Conservation (phyloP, 768 basidiomycete genomes). For the Suillus placidus region DNA sequence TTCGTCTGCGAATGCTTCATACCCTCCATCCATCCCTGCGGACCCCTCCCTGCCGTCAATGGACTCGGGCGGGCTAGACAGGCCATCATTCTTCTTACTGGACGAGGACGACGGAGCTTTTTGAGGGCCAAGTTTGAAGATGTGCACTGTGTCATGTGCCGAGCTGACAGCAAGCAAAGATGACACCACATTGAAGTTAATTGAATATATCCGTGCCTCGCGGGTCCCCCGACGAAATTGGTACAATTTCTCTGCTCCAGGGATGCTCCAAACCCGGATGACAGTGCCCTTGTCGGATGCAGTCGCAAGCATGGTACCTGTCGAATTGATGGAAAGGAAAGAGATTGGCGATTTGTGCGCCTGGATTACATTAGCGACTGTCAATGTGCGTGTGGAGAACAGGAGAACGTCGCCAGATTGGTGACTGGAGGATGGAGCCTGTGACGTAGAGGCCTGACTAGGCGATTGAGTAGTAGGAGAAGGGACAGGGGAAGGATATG, state of each 20-base stretch:
- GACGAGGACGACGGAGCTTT: slow-evolving; percentile 6
- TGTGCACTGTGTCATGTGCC: slow-evolving; percentile 94
- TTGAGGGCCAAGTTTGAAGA: slow-evolving; percentile 78
- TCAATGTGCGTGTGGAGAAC: slow-evolving; percentile 90
- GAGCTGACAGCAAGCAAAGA: slow-evolving; percentile 88
- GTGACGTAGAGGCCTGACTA: slow-evolving; percentile 38
- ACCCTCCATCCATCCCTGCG: slow-evolving; percentile 64
- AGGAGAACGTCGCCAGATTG: slow-evolving; percentile 88
- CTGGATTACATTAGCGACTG: slow-evolving; percentile 93
- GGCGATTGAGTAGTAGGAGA: slow-evolving; percentile 69
- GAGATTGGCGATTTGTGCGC: slow-evolving; percentile 96
- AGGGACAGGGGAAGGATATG: slow-evolving; percentile 94
- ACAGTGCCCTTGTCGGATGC: slow-evolving; percentile 96
- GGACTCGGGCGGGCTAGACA: slow-evolving; percentile 65
- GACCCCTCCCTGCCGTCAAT: slow-evolving; percentile 64
- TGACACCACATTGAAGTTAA: slow-evolving; percentile 82
- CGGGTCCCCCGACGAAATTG: slow-evolving; percentile 93
- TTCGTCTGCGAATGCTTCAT: slow-evolving; percentile 81
- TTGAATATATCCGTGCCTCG: slow-evolving; percentile 82
- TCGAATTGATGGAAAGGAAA: slow-evolving; percentile 79
- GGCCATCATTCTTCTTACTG: slow-evolving; percentile 31
- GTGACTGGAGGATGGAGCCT: slow-evolving; percentile 42
- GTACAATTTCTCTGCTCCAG: slow-evolving; percentile 90
- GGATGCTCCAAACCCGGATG: slow-evolving; percentile 91
- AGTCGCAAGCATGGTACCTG: slow-evolving; percentile 90